Evolutionary conservation across 2,329 filamentous ascomycete genomes (phyloP), one percentile per base, ranked within the genome.

Genomic region (Trichophyton schoenleinii): DNA sequence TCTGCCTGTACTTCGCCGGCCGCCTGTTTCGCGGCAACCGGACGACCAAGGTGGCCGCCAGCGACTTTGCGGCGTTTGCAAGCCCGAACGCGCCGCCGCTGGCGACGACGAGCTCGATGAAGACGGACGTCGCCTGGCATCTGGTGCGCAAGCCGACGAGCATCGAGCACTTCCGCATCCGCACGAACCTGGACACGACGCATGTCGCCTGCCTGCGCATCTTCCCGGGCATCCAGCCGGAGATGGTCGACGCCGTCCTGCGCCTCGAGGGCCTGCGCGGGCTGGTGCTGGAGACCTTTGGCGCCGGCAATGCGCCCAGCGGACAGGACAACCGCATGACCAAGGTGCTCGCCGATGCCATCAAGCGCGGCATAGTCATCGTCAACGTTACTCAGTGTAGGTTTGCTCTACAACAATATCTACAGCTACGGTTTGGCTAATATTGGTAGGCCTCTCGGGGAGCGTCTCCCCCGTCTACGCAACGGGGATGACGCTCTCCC

Each of bases 1-100:
- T 96, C 60, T 91, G 89, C 71, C 81, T 96, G 41, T 96, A 95
- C 78, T 96, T 96, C 80, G 89, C 94, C 74, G 88, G 95, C 76
- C 89, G 86, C 66, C 82, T 96, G 20, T 95, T 91, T 76, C 85
- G 91, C 28, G 91, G 91, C 15, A 96, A 95, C 74, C 81, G 91
- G 63, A 86, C 88, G 8, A 94, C 89, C 64, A 96, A 96, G 73
- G 84, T 95, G 36, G 91, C 89, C 13, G 88, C 91, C 4, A 89
- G 88, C 62, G 85, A 88, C 60, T 96, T 95, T 71, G 85, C 89
- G 62, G 91, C 90, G 5, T 96, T 96, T 72, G 87, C 85, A 62
- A 90, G 87, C 53, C 91, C 91, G n/a, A 96, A 96, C 72, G 84
- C 85, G 67, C 83, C 87, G 38, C 89, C 91, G 2, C 78, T 96